Conservation (phyloP, 2,329 filamentous ascomycete genomes). For the Xylaria sp. region DNA sequence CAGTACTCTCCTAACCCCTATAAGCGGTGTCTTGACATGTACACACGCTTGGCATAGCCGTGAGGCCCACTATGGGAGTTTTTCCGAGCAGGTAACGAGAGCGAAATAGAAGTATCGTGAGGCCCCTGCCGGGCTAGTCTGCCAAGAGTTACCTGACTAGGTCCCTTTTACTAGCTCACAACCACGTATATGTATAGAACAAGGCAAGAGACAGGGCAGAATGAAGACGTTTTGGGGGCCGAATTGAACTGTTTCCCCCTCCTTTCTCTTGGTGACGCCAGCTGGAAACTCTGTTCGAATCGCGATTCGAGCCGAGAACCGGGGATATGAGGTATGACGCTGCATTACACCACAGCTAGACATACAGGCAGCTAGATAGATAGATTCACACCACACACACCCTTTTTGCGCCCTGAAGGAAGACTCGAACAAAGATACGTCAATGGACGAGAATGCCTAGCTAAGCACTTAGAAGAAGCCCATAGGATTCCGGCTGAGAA, state of each 20-base stretch:
- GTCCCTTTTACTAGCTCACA: no score
- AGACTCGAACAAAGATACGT: no score
- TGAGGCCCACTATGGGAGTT: no score
- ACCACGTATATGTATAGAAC: constrained; percentile 5
- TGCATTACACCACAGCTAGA: background rate
- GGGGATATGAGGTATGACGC: background rate
- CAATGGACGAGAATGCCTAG: background rate
- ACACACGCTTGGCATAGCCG: no score
- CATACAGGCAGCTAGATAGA: background rate
- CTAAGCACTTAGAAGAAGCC: background rate
- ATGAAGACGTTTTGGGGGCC: constrained; percentile 1
- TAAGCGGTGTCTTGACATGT: no score
- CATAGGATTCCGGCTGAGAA: constrained; percentile 5
- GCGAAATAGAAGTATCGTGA: no score
- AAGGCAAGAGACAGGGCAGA: background rate
- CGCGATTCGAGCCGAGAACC: background rate
- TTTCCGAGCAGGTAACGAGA: no score
- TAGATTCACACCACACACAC: constrained; percentile 4
- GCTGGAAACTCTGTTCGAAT: no score
- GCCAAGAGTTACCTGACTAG: no score
- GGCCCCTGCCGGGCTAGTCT: no score
- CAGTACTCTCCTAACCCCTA: no score
- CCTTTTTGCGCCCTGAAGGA: background rate
- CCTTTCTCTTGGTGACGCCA: no score
- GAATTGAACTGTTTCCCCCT: background rate